Evolutionary conservation across 2,329 filamentous ascomycete species (phyloP), one percentile per base, ranked within the genome.

Genomic region (Pyrenophora tritici-repentis): DNA sequence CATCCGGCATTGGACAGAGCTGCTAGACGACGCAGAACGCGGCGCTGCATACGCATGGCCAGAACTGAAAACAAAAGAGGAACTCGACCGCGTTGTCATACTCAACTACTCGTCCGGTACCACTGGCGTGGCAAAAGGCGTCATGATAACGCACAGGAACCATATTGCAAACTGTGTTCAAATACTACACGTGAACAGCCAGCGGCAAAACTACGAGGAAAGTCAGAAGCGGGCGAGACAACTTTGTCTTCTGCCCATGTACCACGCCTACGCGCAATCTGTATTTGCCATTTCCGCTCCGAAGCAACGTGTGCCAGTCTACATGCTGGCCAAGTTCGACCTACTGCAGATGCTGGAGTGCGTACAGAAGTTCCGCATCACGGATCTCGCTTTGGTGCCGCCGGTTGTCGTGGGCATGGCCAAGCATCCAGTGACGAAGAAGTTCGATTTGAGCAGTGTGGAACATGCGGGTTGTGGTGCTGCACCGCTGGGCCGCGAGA

Each of bases 81-180:
- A 79, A 50, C 71, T 75, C 18, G 61, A 79, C 47, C 79, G 80
- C 4, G 83, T 83, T 1, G 84, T 87, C 59, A 86, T 84, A 6
- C 81, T 95, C 55, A 94, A 95, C 72, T 95, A 93, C 74, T 89
- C 85, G 58, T 87, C 83, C 24, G 85, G 90, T 9, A 92, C 88
- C 1, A 95, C 91, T 2, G 90, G 91, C 6, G 80, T 91, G 3
- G 89, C 90, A 8, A 95, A 95, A 70, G 91, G 91, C 9, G 90
- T 94, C 12, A 85, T 89, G 73, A 88, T 94, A 58, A 85, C 86
- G n/a, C 90, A 95, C 72, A 77, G 79, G 53, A 88, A 90, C 60
- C 89, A 90, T 64, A 82, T 91, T 36, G 81, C 89, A 55, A 93
- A 93, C 67, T 82, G 84, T 58, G 63, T 77, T 12, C 85, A 88